Percentiles rank a stretch among this genome's conserved stretches.
Evolutionary conservation across 2,329 filamentous ascomycete genomes (phyloP).

Genomic region (Chaetomium strumarium): DNA sequence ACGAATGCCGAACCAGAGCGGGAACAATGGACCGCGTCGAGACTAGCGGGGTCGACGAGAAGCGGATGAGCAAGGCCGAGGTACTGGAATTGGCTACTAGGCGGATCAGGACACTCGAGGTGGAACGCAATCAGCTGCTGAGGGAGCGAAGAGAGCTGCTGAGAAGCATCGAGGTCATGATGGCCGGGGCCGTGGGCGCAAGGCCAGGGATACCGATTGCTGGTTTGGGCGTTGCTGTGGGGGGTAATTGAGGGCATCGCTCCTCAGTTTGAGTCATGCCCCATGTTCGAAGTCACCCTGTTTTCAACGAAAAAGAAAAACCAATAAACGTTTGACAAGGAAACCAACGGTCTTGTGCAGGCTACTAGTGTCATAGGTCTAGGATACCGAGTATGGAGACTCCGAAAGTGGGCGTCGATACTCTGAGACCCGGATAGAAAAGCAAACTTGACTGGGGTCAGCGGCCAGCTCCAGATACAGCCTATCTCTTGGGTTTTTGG

Average conservation of each 20-base stretch:
- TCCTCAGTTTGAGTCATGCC: too few species aligned
- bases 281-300: too few species aligned
- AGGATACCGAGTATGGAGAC: too few species aligned
- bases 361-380: too few species aligned
- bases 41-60: conserved; percentile 18
- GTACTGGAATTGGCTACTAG: conserved; percentile 33
- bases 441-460: background rate
- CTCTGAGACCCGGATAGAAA: background rate
- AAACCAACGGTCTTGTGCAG: too few species aligned
- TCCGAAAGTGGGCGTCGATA: background rate
- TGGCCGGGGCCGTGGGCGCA: conserved; percentile 12
- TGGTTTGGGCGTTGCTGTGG: background rate
- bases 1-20: conserved; percentile 21
- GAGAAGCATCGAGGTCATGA: conserved; percentile 18
- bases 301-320: too few species aligned
- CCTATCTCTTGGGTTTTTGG: too few species aligned
- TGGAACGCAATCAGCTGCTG: conserved; percentile 26
- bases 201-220: background rate
- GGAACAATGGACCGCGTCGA: too few species aligned
- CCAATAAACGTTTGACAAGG: too few species aligned
- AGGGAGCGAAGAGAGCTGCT: conserved; percentile 28
- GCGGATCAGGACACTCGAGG: conserved; percentile 31
- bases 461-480: too few species aligned
- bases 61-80: conserved; percentile 33
- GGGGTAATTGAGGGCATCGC: background rate